Conservation (phyloP, 805 yeast genomes). For the Candida mattraensis region DNA sequence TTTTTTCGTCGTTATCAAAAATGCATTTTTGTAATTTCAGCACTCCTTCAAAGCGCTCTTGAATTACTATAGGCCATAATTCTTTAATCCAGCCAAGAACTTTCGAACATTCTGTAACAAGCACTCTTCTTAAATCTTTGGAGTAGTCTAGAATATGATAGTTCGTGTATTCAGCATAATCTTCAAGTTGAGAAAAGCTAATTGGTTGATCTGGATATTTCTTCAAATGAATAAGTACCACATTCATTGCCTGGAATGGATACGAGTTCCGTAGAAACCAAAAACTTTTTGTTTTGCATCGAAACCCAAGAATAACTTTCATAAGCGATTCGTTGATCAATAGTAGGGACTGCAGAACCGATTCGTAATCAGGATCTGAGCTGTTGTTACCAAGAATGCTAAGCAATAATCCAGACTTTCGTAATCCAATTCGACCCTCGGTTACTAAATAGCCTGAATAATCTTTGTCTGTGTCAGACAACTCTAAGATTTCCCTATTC, state of each 20-base stretch:
- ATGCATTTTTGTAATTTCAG: slow-evolving; percentile 13
- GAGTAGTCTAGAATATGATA: slow-evolving; percentile 13
- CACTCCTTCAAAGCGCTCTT: slow-evolving; percentile 19
- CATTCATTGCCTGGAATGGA: slow-evolving; percentile 27
- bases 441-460: slow-evolving; percentile 18
- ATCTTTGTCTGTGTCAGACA: background rate
- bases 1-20: slow-evolving; percentile 1
- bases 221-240: slow-evolving; percentile 21
- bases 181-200: slow-evolving; percentile 13
- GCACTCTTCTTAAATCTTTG: slow-evolving; percentile 14
- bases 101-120: slow-evolving; percentile 15
- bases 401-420: slow-evolving; percentile 21
- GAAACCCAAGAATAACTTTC: slow-evolving; percentile 20
- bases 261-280: slow-evolving; percentile 26
- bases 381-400: slow-evolving; percentile 15
- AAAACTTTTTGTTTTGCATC: slow-evolving; percentile 9
- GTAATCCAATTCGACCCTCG: slow-evolving; percentile 21
- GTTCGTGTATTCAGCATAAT: slow-evolving; percentile 14
- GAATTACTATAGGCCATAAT: slow-evolving; percentile 20
- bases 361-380: slow-evolving; percentile 13
- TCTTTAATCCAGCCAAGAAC: slow-evolving; percentile 5
- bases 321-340: slow-evolving; percentile 25
- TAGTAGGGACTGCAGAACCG: slow-evolving; percentile 22
- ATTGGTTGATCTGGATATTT: slow-evolving; percentile 11
- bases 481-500: slow-evolving; percentile 8